phyloP scores from a whole-genome alignment of 305 asterid genomes.

The Striga hermonthica region DNA sequence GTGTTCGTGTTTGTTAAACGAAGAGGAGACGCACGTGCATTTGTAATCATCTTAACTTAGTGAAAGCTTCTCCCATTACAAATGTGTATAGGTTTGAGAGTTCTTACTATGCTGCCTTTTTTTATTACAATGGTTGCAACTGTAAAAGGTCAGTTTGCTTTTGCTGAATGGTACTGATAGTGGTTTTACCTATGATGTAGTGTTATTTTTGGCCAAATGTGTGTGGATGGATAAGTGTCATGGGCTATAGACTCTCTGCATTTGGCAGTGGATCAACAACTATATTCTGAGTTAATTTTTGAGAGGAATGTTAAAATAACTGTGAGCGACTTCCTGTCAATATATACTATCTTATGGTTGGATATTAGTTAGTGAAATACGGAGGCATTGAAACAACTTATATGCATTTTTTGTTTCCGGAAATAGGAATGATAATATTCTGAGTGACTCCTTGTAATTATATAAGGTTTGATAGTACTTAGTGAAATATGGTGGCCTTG shows the following conservation, averaged over 20 bases:
- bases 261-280: conserved; percentile 6
- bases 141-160: background rate
- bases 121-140: background rate
- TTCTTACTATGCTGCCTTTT: background rate
- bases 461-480: too few relatives aligned
- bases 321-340: conserved; percentile 8
- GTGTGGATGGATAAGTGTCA: conserved; percentile 1
- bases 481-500: conserved; percentile 7
- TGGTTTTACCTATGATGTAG: conserved; percentile 20
- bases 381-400: too few relatives aligned
- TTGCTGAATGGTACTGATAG: conserved; percentile 16
- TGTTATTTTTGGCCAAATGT: conserved; percentile 16
- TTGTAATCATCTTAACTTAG: conserved; percentile 21
- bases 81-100: conserved; percentile 7
- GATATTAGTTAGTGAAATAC: conserved; percentile 1
- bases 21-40: conserved; percentile 19
- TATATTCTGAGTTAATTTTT: background rate
- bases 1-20: background rate
- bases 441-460: too few relatives aligned
- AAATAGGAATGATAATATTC: too few relatives aligned
- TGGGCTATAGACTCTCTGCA: conserved; percentile 8
- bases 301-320: conserved; percentile 1
- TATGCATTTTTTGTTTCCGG: too few relatives aligned
- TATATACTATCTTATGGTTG: background rate
- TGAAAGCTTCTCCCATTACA: conserved; percentile 20